Evolutionary conservation across 257 asterid genomes (phyloP).

Genomic region (Nicotiana sylvestris): DNA sequence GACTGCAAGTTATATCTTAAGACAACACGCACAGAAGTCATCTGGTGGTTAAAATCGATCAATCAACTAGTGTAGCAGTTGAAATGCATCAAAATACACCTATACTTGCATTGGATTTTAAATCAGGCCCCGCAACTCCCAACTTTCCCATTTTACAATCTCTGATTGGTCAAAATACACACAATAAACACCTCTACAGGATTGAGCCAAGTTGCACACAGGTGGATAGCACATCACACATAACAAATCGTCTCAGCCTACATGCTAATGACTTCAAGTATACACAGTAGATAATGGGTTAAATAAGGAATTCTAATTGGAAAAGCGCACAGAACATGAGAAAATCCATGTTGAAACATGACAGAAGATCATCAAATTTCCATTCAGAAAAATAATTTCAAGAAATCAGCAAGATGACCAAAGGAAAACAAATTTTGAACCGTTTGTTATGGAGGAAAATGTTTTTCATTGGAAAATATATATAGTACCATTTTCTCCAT

Average conservation of each 20-base stretch:
- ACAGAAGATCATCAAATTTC: not conserved
- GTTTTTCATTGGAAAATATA: not conserved
- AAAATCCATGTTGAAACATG: not conserved
- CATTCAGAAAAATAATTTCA: not conserved
- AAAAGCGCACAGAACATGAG: not conserved
- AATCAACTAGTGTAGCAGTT: slow-evolving; percentile 4
- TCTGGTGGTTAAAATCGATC: not conserved
- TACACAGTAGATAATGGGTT: not conserved
- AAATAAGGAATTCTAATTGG: not conserved
- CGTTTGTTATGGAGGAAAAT: not conserved
- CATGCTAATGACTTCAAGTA: not conserved
- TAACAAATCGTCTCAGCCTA: not conserved
- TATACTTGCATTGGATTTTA: not conserved
- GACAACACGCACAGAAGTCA: not conserved
- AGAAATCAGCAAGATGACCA: not conserved
- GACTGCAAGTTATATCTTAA: not conserved
- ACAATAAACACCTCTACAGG: not conserved
- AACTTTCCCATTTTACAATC: not conserved
- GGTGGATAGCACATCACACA: not conserved
- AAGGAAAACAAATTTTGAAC: not conserved
- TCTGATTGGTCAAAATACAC: not conserved
- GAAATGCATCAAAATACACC: not conserved
- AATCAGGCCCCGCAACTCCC: not conserved
- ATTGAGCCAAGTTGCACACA: not conserved
- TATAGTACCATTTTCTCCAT: not conserved